Conservation (phyloP, 441 rosid species). For the Erysimum pusillum region DNA sequence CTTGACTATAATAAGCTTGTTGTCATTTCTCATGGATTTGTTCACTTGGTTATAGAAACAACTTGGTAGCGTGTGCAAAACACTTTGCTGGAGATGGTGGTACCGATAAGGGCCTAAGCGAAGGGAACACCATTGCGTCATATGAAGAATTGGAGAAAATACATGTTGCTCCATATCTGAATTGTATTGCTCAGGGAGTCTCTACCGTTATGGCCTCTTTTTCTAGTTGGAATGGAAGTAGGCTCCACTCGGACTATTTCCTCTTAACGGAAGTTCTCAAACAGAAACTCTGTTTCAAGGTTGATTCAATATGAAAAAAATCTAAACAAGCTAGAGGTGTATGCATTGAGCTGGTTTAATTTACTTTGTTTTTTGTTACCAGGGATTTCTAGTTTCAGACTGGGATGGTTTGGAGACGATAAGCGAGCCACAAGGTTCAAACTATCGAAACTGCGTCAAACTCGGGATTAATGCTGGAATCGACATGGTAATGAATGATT, state of each 20-base stretch:
- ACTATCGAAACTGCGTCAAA: slow-evolving; percentile 63
- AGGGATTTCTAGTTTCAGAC: slow-evolving; percentile 89
- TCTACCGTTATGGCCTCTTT: slow-evolving; percentile 86
- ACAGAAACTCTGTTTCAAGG: slow-evolving; percentile 82
- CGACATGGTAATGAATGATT: slow-evolving; percentile 69
- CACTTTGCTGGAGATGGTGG: slow-evolving; percentile 97
- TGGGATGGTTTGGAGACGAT: slow-evolving; percentile 75
- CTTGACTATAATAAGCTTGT: background rate
- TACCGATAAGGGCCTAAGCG: slow-evolving; percentile 71
- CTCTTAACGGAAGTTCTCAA: slow-evolving; percentile 81
- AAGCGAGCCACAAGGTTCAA: slow-evolving; percentile 63
- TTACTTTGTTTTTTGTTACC: slow-evolving; percentile 22
- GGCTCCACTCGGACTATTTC: slow-evolving; percentile 69
- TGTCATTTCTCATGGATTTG: slow-evolving; percentile 21
- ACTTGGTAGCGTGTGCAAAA: slow-evolving; percentile 87
- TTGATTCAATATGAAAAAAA: slow-evolving; percentile 34
- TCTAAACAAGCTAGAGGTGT: slow-evolving; percentile 14
- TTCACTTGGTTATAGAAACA: slow-evolving; percentile 60
- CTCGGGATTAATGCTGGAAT: slow-evolving; percentile 81
- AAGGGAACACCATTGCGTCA: slow-evolving; percentile 69
- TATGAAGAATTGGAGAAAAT: slow-evolving; percentile 67
- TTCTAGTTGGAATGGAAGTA: slow-evolving; percentile 82
- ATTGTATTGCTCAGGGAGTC: slow-evolving; percentile 77
- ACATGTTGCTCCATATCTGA: slow-evolving; percentile 81
- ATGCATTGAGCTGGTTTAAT: slow-evolving; percentile 8